phyloP scores from a whole-genome alignment of 345 rosid species.

The Geranium rotundifolium region DNA sequence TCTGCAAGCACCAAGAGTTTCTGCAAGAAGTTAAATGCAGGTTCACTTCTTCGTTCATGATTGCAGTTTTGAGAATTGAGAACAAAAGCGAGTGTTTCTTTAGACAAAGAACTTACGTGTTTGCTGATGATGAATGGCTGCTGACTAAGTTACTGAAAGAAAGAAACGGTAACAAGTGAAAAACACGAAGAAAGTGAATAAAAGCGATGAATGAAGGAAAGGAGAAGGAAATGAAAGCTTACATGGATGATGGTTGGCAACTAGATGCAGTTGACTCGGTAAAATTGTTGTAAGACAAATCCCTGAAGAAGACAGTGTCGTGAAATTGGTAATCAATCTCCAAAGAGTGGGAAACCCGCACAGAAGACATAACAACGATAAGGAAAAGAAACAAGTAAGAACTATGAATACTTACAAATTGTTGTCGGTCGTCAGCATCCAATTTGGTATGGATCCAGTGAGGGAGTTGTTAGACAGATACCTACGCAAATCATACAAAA shows the following conservation, averaged over 20 bases:
- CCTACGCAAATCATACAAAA: not conserved
- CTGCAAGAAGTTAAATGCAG: not conserved
- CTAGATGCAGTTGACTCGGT: not conserved
- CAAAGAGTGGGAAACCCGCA: no score
- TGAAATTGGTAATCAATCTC: not conserved
- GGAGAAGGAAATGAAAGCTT: not conserved
- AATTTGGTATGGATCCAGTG: not conserved
- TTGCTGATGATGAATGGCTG: not conserved
- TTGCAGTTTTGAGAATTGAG: not conserved
- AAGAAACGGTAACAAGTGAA: not conserved
- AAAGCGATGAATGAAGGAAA: not conserved
- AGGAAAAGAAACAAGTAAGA: not conserved
- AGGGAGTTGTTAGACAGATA: not conserved
- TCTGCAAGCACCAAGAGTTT: conserved; percentile 1
- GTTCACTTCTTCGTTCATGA: not conserved
- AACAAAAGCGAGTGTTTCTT: no score
- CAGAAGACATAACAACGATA: no score
- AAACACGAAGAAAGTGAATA: not conserved
- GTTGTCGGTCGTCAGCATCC: not conserved
- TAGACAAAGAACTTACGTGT: not conserved
- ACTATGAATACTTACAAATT: not conserved
- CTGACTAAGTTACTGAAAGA: not conserved
- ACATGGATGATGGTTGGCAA: not conserved
- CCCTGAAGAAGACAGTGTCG: conserved; percentile 5
- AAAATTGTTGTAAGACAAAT: conserved; percentile 14